phyloP scores from a whole-genome alignment of 2,329 filamentous ascomycete genomes.

The Microsporum audouinii region DNA sequence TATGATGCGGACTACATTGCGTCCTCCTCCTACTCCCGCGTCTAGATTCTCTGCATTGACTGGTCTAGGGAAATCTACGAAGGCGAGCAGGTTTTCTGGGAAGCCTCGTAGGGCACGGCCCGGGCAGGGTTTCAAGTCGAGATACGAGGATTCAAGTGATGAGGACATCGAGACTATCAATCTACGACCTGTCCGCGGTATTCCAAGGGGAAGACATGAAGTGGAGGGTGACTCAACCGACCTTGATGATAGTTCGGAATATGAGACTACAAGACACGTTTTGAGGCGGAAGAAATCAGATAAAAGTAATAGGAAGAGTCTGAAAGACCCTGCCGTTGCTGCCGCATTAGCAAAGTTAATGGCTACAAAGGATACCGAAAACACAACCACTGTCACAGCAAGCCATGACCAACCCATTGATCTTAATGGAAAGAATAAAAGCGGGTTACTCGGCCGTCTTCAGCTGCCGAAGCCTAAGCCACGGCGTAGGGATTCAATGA shows the following conservation, averaged over 20 bases:
- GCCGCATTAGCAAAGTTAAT: constrained; percentile 6
- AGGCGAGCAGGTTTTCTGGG: constrained; percentile 19
- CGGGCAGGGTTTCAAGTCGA: constrained; percentile 36
- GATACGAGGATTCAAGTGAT: constrained; percentile 63
- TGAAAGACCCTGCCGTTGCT: constrained; percentile 8
- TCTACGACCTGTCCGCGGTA: constrained; percentile 48
- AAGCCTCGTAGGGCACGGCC: constrained; percentile 11
- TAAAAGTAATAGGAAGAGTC: not conserved
- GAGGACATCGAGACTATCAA: constrained; percentile 46
- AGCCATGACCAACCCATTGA: not conserved
- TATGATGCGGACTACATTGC: constrained; percentile 37
- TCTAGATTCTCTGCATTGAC: constrained; percentile 31
- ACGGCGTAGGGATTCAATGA: constrained; percentile 28
- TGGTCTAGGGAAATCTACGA: constrained; percentile 27
- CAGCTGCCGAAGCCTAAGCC: constrained; percentile 20
- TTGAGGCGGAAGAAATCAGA: constrained; percentile 23
- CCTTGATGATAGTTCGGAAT: constrained; percentile 49
- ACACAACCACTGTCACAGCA: not conserved
- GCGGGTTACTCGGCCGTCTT: constrained; percentile 25
- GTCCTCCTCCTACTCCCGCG: constrained; percentile 33
- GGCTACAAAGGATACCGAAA: not conserved
- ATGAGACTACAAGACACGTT: constrained; percentile 25
- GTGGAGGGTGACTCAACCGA: constrained; percentile 54
- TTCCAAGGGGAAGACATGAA: constrained; percentile 46
- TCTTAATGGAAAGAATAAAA: constrained; percentile 17